These are phyloP conservation scores for Helenozyma baotianmanensis DNA, from an alignment of 805 yeast species.

Conservation along the genomic window DNA sequence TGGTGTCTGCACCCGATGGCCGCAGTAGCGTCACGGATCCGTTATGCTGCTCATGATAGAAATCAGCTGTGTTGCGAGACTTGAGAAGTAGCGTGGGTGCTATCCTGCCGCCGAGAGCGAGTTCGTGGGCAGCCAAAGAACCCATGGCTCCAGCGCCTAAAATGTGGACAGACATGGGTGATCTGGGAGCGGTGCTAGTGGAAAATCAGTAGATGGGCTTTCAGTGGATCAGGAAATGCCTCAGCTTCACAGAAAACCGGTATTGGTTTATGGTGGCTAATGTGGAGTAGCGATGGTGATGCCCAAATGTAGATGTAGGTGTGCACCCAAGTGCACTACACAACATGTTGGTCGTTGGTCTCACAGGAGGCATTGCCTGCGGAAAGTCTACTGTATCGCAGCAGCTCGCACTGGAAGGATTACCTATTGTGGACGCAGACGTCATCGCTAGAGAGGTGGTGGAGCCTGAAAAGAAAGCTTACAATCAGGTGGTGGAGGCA, in stretches of 20 bases:
- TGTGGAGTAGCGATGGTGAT: no score
- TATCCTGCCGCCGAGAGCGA: slow-evolving; percentile 38
- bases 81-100: slow-evolving; percentile 34
- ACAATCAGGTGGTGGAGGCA: slow-evolving; percentile 54
- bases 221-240: no score
- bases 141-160: slow-evolving; percentile 57
- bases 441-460: slow-evolving; percentile 82
- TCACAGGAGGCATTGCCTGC: slow-evolving; percentile 98
- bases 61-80: no score
- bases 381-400: slow-evolving; percentile 90
- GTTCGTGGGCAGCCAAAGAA: slow-evolving; percentile 40
- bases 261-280: no score
- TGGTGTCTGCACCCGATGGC: slow-evolving; percentile 16
- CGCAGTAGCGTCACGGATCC: slow-evolving; percentile 30
- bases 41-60: no score
- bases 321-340: no score
- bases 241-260: no score
- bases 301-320: no score
- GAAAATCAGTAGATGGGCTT: no score
- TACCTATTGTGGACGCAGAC: slow-evolving; percentile 85
- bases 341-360: slow-evolving; percentile 79
- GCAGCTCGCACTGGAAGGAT: slow-evolving; percentile 44
- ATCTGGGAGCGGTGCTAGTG: no score
- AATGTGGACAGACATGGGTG: slow-evolving; percentile 18
- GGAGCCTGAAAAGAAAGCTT: slow-evolving; percentile 72